Conservation (phyloP, 371 early-diverging fungal species). For the Lichtheimia ornata region DNA sequence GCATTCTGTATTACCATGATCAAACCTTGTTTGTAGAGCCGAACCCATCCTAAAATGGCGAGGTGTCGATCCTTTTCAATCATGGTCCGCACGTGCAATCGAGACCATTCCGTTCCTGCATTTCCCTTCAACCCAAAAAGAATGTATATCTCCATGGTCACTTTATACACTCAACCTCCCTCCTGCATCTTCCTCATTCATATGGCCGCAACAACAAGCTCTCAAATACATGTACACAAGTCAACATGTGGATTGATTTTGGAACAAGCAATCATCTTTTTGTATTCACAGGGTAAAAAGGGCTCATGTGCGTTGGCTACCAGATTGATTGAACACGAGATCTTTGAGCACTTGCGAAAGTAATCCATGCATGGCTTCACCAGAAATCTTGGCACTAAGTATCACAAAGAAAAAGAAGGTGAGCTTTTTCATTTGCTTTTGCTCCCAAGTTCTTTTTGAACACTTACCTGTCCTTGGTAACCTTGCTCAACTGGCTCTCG, state of each 20-base stretch:
- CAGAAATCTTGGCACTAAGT: slow-evolving; percentile 78
- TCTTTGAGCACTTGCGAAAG: slow-evolving; percentile 83
- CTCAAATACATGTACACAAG: too few relatives aligned
- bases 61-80: too few relatives aligned
- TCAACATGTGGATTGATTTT: too few relatives aligned
- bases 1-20: neutral
- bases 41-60: too few relatives aligned
- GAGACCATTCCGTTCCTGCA: too few relatives aligned
- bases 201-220: too few relatives aligned
- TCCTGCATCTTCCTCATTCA: neutral
- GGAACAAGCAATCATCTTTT: too few relatives aligned
- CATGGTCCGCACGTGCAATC: too few relatives aligned
- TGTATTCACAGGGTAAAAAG: too few relatives aligned
- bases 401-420: slow-evolving; percentile 8
- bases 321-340: slow-evolving; percentile 67
- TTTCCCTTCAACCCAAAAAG: too few relatives aligned
- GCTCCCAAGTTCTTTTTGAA: neutral
- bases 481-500: slow-evolving; percentile 70
- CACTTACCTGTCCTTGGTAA: slow-evolving; percentile 71
- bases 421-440: neutral
- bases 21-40: neutral
- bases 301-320: too few relatives aligned
- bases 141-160: too few relatives aligned
- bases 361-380: slow-evolving; percentile 80
- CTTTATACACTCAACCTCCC: neutral